These are phyloP conservation scores for Coniochaeta sp. DNA, from an alignment of 2,329 filamentous ascomycete genomes.

Conservation along the genomic window DNA sequence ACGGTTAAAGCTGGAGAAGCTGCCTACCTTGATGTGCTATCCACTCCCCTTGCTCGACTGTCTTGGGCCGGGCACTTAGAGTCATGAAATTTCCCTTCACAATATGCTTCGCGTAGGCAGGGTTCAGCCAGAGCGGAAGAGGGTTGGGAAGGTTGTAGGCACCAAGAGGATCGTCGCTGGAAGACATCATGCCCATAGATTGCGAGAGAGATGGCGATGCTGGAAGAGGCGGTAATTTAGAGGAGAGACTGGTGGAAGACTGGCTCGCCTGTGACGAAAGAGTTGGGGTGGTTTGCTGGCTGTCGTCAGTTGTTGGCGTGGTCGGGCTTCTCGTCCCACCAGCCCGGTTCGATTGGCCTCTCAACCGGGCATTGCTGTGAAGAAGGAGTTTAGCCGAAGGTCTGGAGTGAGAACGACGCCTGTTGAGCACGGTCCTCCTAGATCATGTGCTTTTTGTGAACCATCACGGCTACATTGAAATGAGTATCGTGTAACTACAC, in stretches of 20 bases:
- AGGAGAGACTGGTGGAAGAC: conserved; percentile 12
- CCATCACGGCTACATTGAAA: neutral
- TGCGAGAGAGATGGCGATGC: conserved; percentile 16
- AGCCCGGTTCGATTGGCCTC: conserved; percentile 15
- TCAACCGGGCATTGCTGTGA: conserved; percentile 16
- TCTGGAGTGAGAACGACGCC: neutral
- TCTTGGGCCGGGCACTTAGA: conserved; percentile 73
- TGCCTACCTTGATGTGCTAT: conserved; percentile 71
- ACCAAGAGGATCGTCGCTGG: conserved; percentile 22
- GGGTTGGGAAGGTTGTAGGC: conserved; percentile 25
- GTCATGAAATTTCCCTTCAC: conserved; percentile 92
- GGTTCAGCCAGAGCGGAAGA: conserved; percentile 57
- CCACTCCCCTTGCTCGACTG: conserved; percentile 82
- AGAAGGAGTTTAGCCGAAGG: neutral
- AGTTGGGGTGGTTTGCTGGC: conserved; percentile 10
- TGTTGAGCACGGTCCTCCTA: neutral
- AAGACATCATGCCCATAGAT: conserved; percentile 16
- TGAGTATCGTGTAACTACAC: neutral
- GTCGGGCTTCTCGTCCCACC: conserved; percentile 12
- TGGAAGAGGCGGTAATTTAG: conserved; percentile 13
- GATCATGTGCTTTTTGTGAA: neutral
- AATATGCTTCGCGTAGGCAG: conserved; percentile 64
- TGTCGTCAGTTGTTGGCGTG: conserved; percentile 14
- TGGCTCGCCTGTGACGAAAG: conserved; percentile 10
- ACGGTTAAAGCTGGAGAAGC: neutral